Base-by-base conservation (phyloP, 352 stramenopile genomes). In the Phytophthora pisi region DNA sequence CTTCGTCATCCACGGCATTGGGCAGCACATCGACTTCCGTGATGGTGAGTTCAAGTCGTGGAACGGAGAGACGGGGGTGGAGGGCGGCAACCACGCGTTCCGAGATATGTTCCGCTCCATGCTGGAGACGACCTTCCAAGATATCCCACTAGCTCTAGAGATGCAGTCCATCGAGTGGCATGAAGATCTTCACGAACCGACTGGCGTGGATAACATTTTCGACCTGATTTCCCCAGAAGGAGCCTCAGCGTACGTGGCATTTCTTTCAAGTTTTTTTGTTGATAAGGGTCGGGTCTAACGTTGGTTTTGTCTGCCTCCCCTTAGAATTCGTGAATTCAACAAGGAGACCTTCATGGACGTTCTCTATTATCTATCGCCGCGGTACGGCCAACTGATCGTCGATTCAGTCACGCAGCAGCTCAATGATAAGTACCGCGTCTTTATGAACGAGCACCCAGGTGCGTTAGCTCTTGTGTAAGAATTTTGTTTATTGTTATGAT, bases 281-380 rank as follows among this genome's bases (percentile, higher is more conserved):
- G 5, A 11, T 8, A 15, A 46, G 38, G 38, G 9, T 20, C 38
- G 38, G n/a, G 38, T 3, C 15, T 46, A 46, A 46, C 6, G 10
- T 46, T 20, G 38, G 1, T 9, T 55, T 8, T 28, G 3, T 30
- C 34, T 67, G 52, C 15, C 13, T 51, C 55, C n/a, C 13, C 52
- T 4, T 64, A 94, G 88, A 38, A 92, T 98, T 67, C 82, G 93
- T 42, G 81, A 97, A 30, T 98, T 98, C 66, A 97, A 91, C 65
- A 98, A 98, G 66, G 92, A 98, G 70, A 97, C 93, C 0, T 77
- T 98, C 31, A 96, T 98, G 88, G 93, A 98, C 56, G 86, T 97
- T n/a, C 67, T 98, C 4, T 98, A 97, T 52, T 98, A 98, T 74
- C 75, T 98, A 66, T 96, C 86, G 16, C 89, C 92, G 36, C 78